These are phyloP conservation scores for Gossypium mustelinum DNA, from an alignment of 345 rosid species.

Conservation along the genomic window DNA sequence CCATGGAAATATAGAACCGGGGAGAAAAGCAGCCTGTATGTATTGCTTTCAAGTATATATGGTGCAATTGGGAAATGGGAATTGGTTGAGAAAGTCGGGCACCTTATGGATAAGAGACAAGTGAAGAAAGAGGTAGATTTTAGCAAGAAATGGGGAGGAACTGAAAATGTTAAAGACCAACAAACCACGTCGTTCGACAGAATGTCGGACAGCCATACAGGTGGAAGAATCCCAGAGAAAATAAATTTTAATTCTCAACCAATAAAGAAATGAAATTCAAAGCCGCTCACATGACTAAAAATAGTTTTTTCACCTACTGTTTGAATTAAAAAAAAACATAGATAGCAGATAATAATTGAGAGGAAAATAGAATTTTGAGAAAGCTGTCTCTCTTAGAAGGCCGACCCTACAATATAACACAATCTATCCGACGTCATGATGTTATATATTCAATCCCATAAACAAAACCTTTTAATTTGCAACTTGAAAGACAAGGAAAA, in stretches of 20 bases:
- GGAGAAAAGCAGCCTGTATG: conserved; percentile 53
- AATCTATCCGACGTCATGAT: conserved; percentile 11
- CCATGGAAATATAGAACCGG: conserved; percentile 47
- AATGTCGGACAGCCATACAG: conserved; percentile 12
- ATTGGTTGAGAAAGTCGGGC: conserved; percentile 50
- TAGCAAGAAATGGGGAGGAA: background rate
- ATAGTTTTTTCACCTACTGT: conserved; percentile 14
- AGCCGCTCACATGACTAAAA: background rate
- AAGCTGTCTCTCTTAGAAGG: background rate
- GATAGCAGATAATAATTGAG: background rate
- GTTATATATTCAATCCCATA: conserved; percentile 12
- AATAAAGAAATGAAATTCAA: conserved; percentile 23
- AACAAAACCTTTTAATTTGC: background rate
- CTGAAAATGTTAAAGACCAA: background rate
- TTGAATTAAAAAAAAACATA: background rate
- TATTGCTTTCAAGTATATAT: conserved; percentile 48
- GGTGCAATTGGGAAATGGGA: conserved; percentile 57
- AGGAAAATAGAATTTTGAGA: background rate
- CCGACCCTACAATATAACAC: conserved; percentile 3
- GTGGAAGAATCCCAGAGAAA: conserved; percentile 24
- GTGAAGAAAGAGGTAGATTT: conserved; percentile 44
- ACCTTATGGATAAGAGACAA: conserved; percentile 41
- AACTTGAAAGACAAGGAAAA: background rate
- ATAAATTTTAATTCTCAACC: conserved; percentile 8
- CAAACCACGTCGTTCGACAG: background rate